Conservation (phyloP, 257 asterid species). For the Nicotiana otophora region DNA sequence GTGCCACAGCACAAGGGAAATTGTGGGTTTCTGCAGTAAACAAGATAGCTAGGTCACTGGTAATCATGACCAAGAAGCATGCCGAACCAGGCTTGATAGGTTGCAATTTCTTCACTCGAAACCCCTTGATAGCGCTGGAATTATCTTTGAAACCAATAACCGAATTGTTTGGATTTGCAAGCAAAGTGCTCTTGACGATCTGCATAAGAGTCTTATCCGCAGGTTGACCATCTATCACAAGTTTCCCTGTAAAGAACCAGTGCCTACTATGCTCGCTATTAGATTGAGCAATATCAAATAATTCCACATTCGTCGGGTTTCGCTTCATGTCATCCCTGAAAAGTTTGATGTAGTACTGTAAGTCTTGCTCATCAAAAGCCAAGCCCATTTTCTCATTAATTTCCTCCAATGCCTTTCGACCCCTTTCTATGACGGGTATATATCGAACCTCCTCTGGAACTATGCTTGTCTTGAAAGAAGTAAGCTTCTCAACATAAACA, state of each 20-base stretch:
- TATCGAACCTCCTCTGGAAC: slow-evolving; percentile 63
- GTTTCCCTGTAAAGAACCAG: slow-evolving; percentile 91
- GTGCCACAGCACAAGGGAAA: slow-evolving; percentile 98
- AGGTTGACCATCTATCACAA: slow-evolving; percentile 68
- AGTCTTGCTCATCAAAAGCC: slow-evolving; percentile 92
- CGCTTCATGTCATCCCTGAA: slow-evolving; percentile 79
- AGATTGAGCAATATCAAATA: slow-evolving; percentile 95
- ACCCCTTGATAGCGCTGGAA: slow-evolving; percentile 89
- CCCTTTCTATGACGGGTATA: slow-evolving; percentile 92
- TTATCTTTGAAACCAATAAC: slow-evolving; percentile 97
- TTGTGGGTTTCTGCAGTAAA: slow-evolving; percentile 97
- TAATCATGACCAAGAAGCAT: slow-evolving; percentile 49
- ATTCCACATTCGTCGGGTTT: slow-evolving; percentile 82
- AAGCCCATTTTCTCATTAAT: slow-evolving; percentile 83
- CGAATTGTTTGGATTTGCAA: slow-evolving; percentile 76
- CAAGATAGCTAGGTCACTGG: slow-evolving; percentile 58
- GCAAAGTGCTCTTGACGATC: slow-evolving; percentile 75
- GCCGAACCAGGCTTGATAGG: slow-evolving; percentile 68
- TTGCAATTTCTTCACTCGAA: slow-evolving; percentile 56
- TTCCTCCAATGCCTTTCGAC: slow-evolving; percentile 81
- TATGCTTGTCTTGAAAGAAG: slow-evolving; percentile 61
- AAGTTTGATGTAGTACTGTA: slow-evolving; percentile 78
- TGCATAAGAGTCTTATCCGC: slow-evolving; percentile 76
- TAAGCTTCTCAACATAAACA: slow-evolving; percentile 56
- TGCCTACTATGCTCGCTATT: slow-evolving; percentile 97